Evolutionary conservation across 1,284 basidiomycete genomes (phyloP).

Genomic region (Marasmius sp.): DNA sequence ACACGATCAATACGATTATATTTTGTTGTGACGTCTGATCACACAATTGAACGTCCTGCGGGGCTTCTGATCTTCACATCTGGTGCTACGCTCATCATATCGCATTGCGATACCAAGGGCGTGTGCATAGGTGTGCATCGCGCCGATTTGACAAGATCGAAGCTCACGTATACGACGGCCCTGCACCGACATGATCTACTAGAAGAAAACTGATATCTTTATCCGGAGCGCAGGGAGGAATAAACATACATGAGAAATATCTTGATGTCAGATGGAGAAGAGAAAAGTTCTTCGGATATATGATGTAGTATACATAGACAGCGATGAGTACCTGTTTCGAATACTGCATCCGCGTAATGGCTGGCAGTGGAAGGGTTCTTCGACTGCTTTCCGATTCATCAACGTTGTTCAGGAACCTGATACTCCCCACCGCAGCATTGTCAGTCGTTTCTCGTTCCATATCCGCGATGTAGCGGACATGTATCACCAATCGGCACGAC

Average conservation of each 20-base stretch:
- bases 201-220: not conserved
- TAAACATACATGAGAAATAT: too few relatives aligned
- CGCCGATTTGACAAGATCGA: not conserved
- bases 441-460: not conserved
- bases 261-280: too few relatives aligned
- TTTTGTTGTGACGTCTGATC: too few relatives aligned
- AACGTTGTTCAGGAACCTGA: not conserved
- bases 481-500: not conserved
- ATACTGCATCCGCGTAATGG: too few relatives aligned
- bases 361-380: too few relatives aligned
- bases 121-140: not conserved
- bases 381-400: too few relatives aligned
- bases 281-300: too few relatives aligned
- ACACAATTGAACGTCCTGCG: not conserved
- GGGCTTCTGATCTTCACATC: not conserved
- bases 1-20: not conserved
- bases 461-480: not conserved
- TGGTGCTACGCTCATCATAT: not conserved
- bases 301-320: too few relatives aligned
- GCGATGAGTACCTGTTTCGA: too few relatives aligned
- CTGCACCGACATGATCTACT: conserved; percentile 8
- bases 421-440: not conserved
- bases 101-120: not conserved
- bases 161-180: not conserved
- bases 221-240: not conserved